Evolutionary conservation across 2,329 filamentous ascomycete genomes (phyloP).

Genomic region (Xylariaceae sp.): DNA sequence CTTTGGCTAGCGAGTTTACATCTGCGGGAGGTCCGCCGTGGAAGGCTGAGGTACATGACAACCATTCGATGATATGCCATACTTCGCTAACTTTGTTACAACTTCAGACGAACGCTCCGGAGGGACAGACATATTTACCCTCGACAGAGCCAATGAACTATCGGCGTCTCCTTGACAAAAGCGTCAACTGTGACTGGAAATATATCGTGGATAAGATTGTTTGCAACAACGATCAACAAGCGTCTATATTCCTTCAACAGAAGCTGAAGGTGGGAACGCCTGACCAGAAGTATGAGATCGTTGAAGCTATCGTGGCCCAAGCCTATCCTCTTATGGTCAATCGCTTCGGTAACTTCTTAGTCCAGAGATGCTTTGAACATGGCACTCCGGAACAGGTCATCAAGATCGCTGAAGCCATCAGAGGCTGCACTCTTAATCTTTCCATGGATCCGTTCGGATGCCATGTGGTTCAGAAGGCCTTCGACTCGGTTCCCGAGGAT

Average conservation of each 20-base stretch:
- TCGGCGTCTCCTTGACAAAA: slow-evolving; percentile 88
- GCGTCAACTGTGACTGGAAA: slow-evolving; percentile 97
- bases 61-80: not conserved
- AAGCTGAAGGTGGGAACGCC: slow-evolving; percentile 95
- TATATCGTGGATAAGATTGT: slow-evolving; percentile 99
- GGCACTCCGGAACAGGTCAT: slow-evolving; percentile 92
- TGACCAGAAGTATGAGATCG: slow-evolving; percentile 96
- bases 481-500: slow-evolving; percentile 94
- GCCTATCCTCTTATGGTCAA: slow-evolving; percentile 97
- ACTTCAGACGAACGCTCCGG: slow-evolving; percentile 41
- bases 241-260: slow-evolving; percentile 97
- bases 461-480: slow-evolving; percentile 97
- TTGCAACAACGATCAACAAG: slow-evolving; percentile 98
- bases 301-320: slow-evolving; percentile 91
- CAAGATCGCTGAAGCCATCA: slow-evolving; percentile 89
- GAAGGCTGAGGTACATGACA: slow-evolving; percentile 50
- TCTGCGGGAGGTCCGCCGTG: slow-evolving; percentile 41
- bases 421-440: slow-evolving; percentile 86
- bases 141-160: slow-evolving; percentile 94
- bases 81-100: not conserved
- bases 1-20: slow-evolving; percentile 71
- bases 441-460: slow-evolving; percentile 99
- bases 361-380: slow-evolving; percentile 98
- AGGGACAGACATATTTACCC: slow-evolving; percentile 74
- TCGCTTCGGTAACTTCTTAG: slow-evolving; percentile 95